Conservation (phyloP, 1,284 basidiomycete genomes). For the Ganoderma leucocontextum region DNA sequence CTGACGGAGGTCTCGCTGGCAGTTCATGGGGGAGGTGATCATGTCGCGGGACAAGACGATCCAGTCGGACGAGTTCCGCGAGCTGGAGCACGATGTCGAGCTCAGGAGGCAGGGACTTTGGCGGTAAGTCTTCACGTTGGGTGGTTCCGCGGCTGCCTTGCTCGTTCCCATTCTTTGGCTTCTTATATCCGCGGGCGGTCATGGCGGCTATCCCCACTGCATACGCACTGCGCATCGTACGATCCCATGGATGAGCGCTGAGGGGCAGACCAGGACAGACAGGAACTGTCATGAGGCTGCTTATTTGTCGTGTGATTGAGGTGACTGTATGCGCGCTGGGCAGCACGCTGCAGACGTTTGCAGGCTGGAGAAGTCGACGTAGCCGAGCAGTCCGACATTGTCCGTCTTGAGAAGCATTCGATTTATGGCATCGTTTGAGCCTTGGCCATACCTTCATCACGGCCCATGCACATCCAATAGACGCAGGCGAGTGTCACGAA, state of each 20-base stretch:
- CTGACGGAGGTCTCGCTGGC: constrained; percentile 37
- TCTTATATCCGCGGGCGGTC: constrained; percentile 16
- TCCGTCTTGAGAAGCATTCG: constrained; percentile 16
- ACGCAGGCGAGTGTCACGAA: no score
- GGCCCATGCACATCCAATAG: neutral
- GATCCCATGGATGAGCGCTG: constrained; percentile 1
- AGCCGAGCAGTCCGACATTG: constrained; percentile 11
- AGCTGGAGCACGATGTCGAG: constrained; percentile 47
- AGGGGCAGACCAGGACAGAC: neutral
- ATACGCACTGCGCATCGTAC: constrained; percentile 3
- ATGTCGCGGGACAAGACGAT: constrained; percentile 46
- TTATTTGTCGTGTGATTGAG: neutral
- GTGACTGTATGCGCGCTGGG: neutral
- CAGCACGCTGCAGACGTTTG: neutral
- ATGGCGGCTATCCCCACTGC: constrained; percentile 1
- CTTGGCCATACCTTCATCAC: neutral
- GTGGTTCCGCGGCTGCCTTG: neutral
- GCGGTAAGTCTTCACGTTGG: constrained; percentile 36
- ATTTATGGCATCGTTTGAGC: neutral
- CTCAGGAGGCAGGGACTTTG: constrained; percentile 46
- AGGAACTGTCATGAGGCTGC: constrained; percentile 1
- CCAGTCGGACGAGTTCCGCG: constrained; percentile 49
- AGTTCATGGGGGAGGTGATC: constrained; percentile 46
- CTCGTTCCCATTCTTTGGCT: neutral
- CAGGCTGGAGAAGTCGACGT: neutral